Base-by-base conservation (phyloP, 495 filamentous ascomycete species). In the Choiromyces venosus region DNA sequence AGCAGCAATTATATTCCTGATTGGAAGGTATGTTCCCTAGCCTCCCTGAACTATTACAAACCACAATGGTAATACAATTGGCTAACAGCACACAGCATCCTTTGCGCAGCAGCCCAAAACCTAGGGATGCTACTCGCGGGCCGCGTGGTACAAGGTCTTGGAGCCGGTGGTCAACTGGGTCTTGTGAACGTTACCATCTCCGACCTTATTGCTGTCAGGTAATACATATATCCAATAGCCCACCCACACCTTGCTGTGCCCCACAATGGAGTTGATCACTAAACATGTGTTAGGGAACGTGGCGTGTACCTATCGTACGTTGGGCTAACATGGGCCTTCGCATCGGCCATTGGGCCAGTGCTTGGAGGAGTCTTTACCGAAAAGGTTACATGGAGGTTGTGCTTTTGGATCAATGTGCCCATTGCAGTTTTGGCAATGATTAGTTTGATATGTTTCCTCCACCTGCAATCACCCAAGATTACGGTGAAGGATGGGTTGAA, bases 161-260 rank as follows among this genome's bases (percentile, higher is more conserved):
- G 93, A 6, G 92, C 91, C 39, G 93, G 93, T 69, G 93, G 93
- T 2, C 86, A 94, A 65, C 86, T 94, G 33, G 89, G 92, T 33
- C 81, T 96, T 77, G 90, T 91, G 37, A 93, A 95, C 80, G 93
- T 96, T 67, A 88, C 86, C 75, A 93, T 97, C 70, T 88, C 88
- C 14, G 93, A 97, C 83, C 74, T 86, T 14, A 83, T 86, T 71
- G 82, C 83, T 71, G 79, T 85, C 70, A 82, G 85, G 69, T 80
- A 73, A 19, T n/a, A 39, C n/a, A 36, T 36, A 36, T 14, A 67
- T 36, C 18, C 18, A 35, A n/a, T n/a, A n/a, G n/a, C 2, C 21
- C 9, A 10, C 21, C 21, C 19, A 19, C 6, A 5, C 40, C 40
- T 44, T 44, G 40, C 21, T 0, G 25, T 61, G 52, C 10, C 52